Evolutionary conservation across 164 flowering plant species (phyloP).

Genomic region (Magnolia changhungtana): DNA sequence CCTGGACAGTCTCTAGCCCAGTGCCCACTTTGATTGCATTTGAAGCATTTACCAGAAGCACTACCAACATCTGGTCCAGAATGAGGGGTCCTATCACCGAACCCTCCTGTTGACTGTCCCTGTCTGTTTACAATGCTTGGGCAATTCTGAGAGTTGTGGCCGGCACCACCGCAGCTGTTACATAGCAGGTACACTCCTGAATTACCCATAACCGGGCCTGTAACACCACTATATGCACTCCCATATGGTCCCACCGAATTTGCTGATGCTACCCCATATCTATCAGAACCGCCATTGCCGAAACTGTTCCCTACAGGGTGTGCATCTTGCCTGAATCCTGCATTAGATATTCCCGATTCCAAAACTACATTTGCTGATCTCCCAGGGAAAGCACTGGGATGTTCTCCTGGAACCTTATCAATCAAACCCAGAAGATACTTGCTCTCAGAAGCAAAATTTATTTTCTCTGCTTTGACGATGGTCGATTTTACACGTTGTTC

Average conservation of each 20-base stretch:
- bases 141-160: slow-evolving; percentile 67
- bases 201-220: neutral
- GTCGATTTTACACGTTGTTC: slow-evolving; percentile 90
- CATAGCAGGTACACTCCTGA: slow-evolving; percentile 28
- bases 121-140: slow-evolving; percentile 50
- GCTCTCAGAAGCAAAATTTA: slow-evolving; percentile 55
- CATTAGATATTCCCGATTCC: slow-evolving; percentile 25
- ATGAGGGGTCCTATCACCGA: slow-evolving; percentile 18
- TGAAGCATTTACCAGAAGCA: slow-evolving; percentile 49
- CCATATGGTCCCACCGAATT: slow-evolving; percentile 51
- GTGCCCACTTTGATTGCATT: slow-evolving; percentile 78
- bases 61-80: slow-evolving; percentile 28
- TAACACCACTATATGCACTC: slow-evolving; percentile 39
- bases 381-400: slow-evolving; percentile 19
- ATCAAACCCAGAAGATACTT: slow-evolving; percentile 55
- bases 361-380: slow-evolving; percentile 22
- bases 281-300: slow-evolving; percentile 21
- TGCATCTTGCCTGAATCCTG: slow-evolving; percentile 25
- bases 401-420: slow-evolving; percentile 43
- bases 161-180: slow-evolving; percentile 58
- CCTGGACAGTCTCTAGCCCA: slow-evolving; percentile 80
- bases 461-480: slow-evolving; percentile 69
- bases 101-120: slow-evolving; percentile 36
- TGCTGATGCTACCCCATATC: slow-evolving; percentile 19
- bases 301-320: slow-evolving; percentile 23